Conservation (phyloP, 345 rosid species). For the Excoecaria agallocha region DNA sequence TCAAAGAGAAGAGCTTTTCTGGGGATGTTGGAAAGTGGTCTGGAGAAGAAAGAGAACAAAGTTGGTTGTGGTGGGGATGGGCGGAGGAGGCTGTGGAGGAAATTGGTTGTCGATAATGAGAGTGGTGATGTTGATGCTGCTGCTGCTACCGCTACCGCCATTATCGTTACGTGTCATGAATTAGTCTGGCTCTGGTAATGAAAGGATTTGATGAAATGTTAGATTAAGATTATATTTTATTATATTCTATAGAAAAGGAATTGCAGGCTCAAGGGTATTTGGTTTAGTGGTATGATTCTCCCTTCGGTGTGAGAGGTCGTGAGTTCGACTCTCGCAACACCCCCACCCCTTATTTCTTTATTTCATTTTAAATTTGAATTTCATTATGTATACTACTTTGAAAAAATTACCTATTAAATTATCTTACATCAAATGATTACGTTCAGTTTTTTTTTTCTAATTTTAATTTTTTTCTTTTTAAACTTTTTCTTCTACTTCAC, state of each 20-base stretch:
- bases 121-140: conserved; percentile 2
- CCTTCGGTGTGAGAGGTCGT: conserved; percentile 96
- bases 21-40: conserved; percentile 2
- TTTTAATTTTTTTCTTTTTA: too few relatives aligned
- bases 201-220: background rate
- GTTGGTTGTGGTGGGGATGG: conserved; percentile 5
- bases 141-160: conserved; percentile 19
- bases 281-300: conserved; percentile 98
- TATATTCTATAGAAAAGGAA: background rate
- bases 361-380: too few relatives aligned
- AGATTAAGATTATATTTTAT: too few relatives aligned
- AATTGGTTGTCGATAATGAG: conserved; percentile 6
- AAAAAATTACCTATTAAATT: too few relatives aligned
- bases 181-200: background rate
- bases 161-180: background rate
- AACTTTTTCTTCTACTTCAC: too few relatives aligned
- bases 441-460: too few relatives aligned
- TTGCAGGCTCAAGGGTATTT: conserved; percentile 30
- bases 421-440: too few relatives aligned
- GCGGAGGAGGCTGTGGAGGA: conserved; percentile 22
- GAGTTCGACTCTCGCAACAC: conserved; percentile 95
- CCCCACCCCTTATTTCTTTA: conserved; percentile 40
- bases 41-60: background rate
- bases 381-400: too few relatives aligned
- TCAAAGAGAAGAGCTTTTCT: background rate